Percentiles rank a stretch among this genome's conserved stretches.
These are phyloP conservation scores for Tilletia setariae DNA, from an alignment of 1,284 basidiomycete genomes.

Conservation along the genomic window DNA sequence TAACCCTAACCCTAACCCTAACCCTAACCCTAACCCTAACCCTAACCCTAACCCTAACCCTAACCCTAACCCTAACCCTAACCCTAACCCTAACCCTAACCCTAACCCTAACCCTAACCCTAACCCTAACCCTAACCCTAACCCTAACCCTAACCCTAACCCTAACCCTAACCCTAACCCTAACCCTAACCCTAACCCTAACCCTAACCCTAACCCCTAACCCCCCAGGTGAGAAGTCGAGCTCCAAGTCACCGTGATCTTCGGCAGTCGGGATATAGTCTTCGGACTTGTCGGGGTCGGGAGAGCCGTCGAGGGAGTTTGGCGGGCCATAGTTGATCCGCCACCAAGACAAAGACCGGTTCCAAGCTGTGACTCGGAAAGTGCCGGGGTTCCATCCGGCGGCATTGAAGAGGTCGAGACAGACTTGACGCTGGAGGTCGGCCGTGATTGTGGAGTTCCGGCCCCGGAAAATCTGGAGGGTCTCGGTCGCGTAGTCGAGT, in stretches of 20 bases:
- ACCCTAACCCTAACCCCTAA: background rate
- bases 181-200: slow-evolving; percentile 1
- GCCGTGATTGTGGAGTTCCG: background rate
- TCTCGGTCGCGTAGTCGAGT: background rate
- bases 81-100: too few relatives aligned
- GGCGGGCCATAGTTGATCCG: background rate
- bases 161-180: too few relatives aligned
- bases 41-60: too few relatives aligned
- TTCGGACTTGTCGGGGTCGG: too few relatives aligned
- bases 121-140: too few relatives aligned
- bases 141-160: too few relatives aligned
- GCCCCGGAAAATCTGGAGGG: background rate
- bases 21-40: too few relatives aligned
- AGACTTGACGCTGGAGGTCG: background rate
- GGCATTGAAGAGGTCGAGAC: background rate
- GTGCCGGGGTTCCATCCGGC: background rate
- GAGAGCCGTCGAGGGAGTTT: too few relatives aligned
- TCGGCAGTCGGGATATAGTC: too few relatives aligned
- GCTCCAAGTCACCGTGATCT: background rate
- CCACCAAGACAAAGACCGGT: background rate
- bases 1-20: too few relatives aligned
- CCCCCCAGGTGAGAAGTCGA: background rate
- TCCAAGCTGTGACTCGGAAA: background rate
- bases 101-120: too few relatives aligned
- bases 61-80: too few relatives aligned